Evolutionary conservation across 257 asterid genomes (phyloP).

Genomic region (Przewalskia tangutica): DNA sequence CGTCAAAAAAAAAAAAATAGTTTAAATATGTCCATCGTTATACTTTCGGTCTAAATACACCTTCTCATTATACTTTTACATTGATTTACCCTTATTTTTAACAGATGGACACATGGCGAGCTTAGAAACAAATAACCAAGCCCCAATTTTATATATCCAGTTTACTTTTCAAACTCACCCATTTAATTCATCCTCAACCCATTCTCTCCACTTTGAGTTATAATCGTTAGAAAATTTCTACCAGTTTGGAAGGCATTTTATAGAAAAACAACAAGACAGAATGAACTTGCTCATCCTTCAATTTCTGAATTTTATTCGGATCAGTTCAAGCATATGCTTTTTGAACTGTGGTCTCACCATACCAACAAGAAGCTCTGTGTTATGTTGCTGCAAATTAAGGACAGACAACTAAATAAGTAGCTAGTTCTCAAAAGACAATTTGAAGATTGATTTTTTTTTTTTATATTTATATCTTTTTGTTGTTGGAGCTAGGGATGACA

Average conservation of each 20-base stretch:
- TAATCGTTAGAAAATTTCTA: neutral
- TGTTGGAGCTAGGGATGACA: no score
- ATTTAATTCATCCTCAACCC: no score
- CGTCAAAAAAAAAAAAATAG: no score
- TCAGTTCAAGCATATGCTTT: constrained; percentile 78
- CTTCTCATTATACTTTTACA: no score
- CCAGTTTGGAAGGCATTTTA: neutral
- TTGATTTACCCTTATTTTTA: no score
- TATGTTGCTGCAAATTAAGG: constrained; percentile 55
- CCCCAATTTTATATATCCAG: no score
- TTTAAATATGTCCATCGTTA: no score
- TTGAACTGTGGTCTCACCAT: constrained; percentile 88
- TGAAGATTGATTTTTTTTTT: neutral
- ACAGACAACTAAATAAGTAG: constrained; percentile 8
- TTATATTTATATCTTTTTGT: neutral
- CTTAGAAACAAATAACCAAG: no score
- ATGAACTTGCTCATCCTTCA: constrained; percentile 75
- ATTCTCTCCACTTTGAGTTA: no score
- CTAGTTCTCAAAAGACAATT: neutral
- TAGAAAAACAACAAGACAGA: neutral
- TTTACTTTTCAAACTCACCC: no score
- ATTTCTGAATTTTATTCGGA: constrained; percentile 72
- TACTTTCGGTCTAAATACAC: no score
- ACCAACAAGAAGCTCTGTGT: constrained; percentile 57
- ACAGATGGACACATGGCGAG: no score